phyloP scores from a whole-genome alignment of 164 flowering plant species.

The Macadamia integrifolia region DNA sequence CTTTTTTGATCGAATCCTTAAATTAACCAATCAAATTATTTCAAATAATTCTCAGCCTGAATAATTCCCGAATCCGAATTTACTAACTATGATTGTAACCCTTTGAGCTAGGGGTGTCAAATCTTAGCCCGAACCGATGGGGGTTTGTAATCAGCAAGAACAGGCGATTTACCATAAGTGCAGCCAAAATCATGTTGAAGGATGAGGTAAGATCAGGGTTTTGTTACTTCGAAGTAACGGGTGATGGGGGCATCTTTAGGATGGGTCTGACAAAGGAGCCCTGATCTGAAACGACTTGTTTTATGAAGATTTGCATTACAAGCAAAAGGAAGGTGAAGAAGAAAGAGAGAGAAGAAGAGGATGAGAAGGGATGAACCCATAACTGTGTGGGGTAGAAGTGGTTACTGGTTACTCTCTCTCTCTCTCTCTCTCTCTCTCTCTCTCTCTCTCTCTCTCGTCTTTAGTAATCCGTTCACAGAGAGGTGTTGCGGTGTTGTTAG shows the following conservation, averaged over 20 bases:
- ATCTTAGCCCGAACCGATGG: slow-evolving; percentile 33
- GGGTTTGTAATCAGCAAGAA: slow-evolving; percentile 45
- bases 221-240: slow-evolving; percentile 53
- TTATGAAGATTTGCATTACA: slow-evolving; percentile 38
- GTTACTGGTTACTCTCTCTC: no score
- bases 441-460: no score
- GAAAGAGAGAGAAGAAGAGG: slow-evolving; percentile 17
- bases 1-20: no score
- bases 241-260: slow-evolving; percentile 29
- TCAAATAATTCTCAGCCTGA: no score
- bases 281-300: slow-evolving; percentile 15
- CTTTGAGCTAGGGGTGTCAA: slow-evolving; percentile 32
- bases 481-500: no score
- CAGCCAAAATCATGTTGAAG: slow-evolving; percentile 57
- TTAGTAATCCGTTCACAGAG: no score
- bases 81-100: slow-evolving; percentile 40
- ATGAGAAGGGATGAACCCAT: slow-evolving; percentile 27
- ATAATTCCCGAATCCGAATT: no score
- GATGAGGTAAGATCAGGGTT: slow-evolving; percentile 41
- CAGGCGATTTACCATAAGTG: slow-evolving; percentile 61
- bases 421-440: no score
- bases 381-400: no score
- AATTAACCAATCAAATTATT: no score
- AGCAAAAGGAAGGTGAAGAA: slow-evolving; percentile 21
- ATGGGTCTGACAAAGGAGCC: slow-evolving; percentile 9